Conservation (phyloP, 768 basidiomycete species). For the Gloeopeniophorella convolvens region DNA sequence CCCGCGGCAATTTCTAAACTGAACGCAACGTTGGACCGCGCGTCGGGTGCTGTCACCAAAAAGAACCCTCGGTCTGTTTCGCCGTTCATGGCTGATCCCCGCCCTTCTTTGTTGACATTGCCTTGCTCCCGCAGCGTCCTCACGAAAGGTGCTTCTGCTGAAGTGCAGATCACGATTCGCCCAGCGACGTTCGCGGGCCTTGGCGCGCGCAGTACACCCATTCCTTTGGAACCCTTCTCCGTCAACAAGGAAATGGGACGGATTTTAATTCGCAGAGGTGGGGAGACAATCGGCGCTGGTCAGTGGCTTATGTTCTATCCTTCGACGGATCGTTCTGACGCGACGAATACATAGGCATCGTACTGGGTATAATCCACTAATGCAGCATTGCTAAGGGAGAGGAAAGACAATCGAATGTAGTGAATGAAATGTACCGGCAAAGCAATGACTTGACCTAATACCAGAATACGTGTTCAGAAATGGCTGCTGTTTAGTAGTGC, state of each 20-base stretch:
- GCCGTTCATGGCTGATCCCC: conserved; percentile 11
- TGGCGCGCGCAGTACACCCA: conserved; percentile 41
- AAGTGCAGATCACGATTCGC: conserved; percentile 77
- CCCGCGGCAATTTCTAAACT: conserved; percentile 85
- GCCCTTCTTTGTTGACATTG: background rate
- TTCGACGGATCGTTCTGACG: no score
- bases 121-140: conserved; percentile 51
- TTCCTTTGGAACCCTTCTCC: conserved; percentile 83
- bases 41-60: conserved; percentile 67
- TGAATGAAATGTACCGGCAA: no score
- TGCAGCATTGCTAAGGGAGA: background rate
- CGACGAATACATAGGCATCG: conserved; percentile 4
- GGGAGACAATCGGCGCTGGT: conserved; percentile 95
- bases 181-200: conserved; percentile 44
- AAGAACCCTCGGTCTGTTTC: conserved; percentile 66
- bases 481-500: background rate
- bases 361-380: conserved; percentile 9
- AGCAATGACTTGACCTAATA: no score
- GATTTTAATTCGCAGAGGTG: conserved; percentile 77
- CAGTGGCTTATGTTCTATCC: conserved; percentile 13
- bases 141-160: conserved; percentile 78
- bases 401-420: no score
- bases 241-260: conserved; percentile 96
- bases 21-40: conserved; percentile 70
- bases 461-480: background rate